Evolutionary conservation across 1,284 basidiomycete genomes (phyloP), one percentile per base, ranked within the genome.

Genomic region (Pseudozyma hubeiensis): DNA sequence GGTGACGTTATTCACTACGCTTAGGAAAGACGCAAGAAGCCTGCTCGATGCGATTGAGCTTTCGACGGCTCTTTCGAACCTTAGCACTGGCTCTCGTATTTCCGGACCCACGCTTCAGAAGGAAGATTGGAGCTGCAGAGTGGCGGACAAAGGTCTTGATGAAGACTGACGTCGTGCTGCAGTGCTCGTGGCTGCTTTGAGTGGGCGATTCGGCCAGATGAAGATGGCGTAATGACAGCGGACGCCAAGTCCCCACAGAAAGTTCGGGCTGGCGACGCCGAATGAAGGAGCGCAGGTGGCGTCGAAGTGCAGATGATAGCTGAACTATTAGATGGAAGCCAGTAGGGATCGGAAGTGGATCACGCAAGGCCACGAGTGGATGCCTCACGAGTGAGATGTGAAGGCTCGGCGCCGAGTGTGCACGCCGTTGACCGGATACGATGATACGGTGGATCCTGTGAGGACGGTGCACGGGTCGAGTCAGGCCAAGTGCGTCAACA

Each of bases 281-380:
- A 31, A 60, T 66, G 53, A 66, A 49, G 37, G 24, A 31, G 7
- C 13, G 29, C 29, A n/a, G 35, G n/a, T 44, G 40, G 24, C 63
- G 63, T 52, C 63, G 30, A 65, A 35, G 17, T 55, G 63, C 63
- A 65, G 63, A 11, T 45, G 52, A 31, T 31, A 24, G 30, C 24
- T 40, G 16, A 24, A 44, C 30, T 7, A 29, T 6, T 29, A 35
- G 40, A 35, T 17, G 52, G 14, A 45, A 19, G 30, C 13, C 19
- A 7, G 44, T n/a, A 14, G 44, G 19, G 13, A 16, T n/a, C 9
- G 13, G 45, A 33, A 3, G 4, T 5, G 35, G 35, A 37, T 8
- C 35, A 37, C 9, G 35, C 35, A 37, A 37, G 35, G 35, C 8
- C 9, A 10, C 14, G 35, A 37, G 14, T 37, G 14, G 35, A 35